Percentiles rank a stretch among this genome's conserved stretches.
phyloP scores from a whole-genome alignment of 2,329 filamentous ascomycete species.

The Metarhizium humberi region DNA sequence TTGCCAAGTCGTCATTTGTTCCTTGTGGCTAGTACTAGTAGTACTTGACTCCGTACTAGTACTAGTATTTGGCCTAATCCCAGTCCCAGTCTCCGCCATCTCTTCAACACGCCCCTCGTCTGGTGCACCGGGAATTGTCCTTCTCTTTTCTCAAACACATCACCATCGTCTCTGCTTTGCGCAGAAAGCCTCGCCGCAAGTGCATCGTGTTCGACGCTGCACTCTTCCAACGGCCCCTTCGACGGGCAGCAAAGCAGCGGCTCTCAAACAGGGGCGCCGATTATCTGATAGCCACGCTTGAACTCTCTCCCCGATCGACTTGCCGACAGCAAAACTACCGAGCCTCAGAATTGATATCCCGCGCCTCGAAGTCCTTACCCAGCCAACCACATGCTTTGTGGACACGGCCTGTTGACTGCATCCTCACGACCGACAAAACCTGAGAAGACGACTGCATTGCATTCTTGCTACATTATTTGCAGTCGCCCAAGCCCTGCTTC shows the following conservation, averaged over 20 bases:
- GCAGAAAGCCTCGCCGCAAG: constrained; percentile 1
- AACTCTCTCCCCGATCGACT: not conserved
- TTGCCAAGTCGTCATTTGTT: constrained; percentile 3
- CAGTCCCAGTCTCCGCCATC: not conserved
- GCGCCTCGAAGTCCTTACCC: not conserved
- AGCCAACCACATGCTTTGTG: not conserved
- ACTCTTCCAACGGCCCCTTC: not conserved
- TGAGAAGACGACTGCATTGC: not conserved
- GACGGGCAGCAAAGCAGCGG: not conserved
- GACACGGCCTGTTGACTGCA: not conserved
- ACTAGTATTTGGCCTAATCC: constrained; percentile 1
- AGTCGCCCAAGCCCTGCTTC: not conserved
- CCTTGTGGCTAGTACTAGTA: constrained; percentile 1
- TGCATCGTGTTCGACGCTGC: not conserved
- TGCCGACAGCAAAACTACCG: not conserved
- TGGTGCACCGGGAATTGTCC: not conserved
- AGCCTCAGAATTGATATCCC: not conserved
- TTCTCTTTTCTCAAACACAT: constrained; percentile 3
- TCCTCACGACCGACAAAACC: not conserved
- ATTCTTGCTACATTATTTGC: not conserved
- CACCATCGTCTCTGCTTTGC: constrained; percentile 3
- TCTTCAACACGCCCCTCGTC: constrained; percentile 1
- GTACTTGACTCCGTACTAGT: no score
- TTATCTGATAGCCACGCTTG: not conserved
- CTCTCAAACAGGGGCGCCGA: not conserved